Base-by-base conservation (phyloP, 805 yeast genomes). In the Barnettozyma pratensis region DNA sequence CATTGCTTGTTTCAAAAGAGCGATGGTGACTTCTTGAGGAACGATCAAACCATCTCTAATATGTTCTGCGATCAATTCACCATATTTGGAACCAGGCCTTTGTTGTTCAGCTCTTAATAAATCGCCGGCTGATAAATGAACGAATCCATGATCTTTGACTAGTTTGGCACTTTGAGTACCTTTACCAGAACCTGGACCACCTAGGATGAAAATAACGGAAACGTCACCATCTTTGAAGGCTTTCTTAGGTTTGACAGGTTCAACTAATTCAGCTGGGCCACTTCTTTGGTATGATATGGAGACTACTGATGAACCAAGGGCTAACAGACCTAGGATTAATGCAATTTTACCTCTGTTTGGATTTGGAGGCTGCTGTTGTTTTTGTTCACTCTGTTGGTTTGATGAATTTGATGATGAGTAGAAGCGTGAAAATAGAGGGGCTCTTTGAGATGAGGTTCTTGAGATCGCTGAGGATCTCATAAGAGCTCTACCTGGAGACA, bases 131-230 rank as follows among this genome's bases (percentile, higher is more conserved):
- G 95, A 83, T 40, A 92, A 71, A 64, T 92, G 99, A 32, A 85
- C 83, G 66, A 91, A 94, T 14, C 83, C 81, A 64, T 79, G 85
- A 58, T 90, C 87, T 25, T 76, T 69, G 40, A 92, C 97, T 48
- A 92, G 75, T 62, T 81, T 87, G 32, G 83, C 85, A 72, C 97
- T 88, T 69, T 92, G 99, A 1, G 99, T 92, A 49, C 99, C 98
- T 65, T 94, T 94, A 40, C 99, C 98, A 30, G 96, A 87, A 25
- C 98, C 98, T 5, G 98, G 98, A 4, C 98, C 98, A 40, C 99
- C 99, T 32, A 92, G 78, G 19, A 92, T 97, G 66, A 88, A 92
- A 29, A 91, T 76, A 5, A 92, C 96, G 29, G 87, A 80, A 30
- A 87, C 81, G 48, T 87, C 83, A 37, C 81, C 80, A 3, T 76